Conservation (phyloP, 2,329 filamentous ascomycete species). For the Penicillium rolfsii region DNA sequence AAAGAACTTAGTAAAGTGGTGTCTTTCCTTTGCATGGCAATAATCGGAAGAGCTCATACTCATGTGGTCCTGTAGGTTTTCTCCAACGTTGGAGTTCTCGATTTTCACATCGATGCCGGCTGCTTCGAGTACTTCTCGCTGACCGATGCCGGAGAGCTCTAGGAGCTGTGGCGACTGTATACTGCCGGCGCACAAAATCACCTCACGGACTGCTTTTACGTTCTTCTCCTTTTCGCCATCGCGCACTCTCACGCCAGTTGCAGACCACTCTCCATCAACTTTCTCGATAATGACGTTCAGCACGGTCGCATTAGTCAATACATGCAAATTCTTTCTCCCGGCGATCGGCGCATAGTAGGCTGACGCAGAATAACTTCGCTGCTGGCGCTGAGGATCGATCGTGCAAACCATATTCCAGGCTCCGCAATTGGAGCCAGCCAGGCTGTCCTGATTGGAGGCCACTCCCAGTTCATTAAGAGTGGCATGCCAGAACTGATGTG, state of each 20-base stretch:
- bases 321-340: slow-evolving; percentile 49
- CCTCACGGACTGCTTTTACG: slow-evolving; percentile 50
- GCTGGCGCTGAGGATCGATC: slow-evolving; percentile 35
- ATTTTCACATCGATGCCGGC: slow-evolving; percentile 52
- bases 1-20: slow-evolving; percentile 10
- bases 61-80: slow-evolving; percentile 56
- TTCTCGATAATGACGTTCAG: slow-evolving; percentile 52
- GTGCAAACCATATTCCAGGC: slow-evolving; percentile 41
- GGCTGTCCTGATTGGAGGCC: slow-evolving; percentile 41
- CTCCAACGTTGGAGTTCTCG: slow-evolving; percentile 51
- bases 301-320: slow-evolving; percentile 54
- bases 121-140: slow-evolving; percentile 46
- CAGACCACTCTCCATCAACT: slow-evolving; percentile 19
- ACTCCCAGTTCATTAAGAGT: slow-evolving; percentile 45
- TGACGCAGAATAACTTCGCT: slow-evolving; percentile 48
- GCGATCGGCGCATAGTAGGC: slow-evolving; percentile 46
- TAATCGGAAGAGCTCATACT: slow-evolving; percentile 21
- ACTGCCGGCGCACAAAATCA: slow-evolving; percentile 63
- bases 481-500: slow-evolving; percentile 53
- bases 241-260: slow-evolving; percentile 51
- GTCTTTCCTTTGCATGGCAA: neutral
- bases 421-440: slow-evolving; percentile 48
- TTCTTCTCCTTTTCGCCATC: slow-evolving; percentile 39
- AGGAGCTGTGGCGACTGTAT: slow-evolving; percentile 61
- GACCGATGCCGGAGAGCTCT: slow-evolving; percentile 64